Conservation (phyloP, 2,329 filamentous ascomycete species). For the Venturia nashicola region DNA sequence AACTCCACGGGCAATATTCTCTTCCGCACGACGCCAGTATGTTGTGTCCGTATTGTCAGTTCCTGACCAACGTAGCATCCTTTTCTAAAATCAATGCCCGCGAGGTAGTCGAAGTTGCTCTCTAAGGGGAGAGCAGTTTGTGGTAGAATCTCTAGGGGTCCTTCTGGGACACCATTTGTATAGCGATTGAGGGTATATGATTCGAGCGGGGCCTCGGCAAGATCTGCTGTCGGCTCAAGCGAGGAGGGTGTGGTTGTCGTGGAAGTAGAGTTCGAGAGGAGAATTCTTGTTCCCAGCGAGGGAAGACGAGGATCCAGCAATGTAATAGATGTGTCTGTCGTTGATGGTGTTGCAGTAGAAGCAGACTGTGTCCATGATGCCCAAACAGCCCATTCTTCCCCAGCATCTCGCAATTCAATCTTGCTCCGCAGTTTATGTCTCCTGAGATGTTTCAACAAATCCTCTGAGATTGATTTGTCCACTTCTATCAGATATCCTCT, state of each 20-base stretch:
- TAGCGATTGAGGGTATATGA: constrained; percentile 66
- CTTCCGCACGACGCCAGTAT: constrained; percentile 88
- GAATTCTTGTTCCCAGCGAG: constrained; percentile 10
- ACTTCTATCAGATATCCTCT: constrained; percentile 68
- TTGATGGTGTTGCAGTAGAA: background rate
- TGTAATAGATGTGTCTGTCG: background rate
- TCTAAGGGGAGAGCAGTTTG: constrained; percentile 73
- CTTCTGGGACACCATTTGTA: constrained; percentile 71
- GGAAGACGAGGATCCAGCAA: constrained; percentile 7
- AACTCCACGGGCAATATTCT: constrained; percentile 70
- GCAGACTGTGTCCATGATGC: constrained; percentile 47
- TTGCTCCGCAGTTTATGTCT: constrained; percentile 79
- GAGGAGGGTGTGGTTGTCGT: constrained; percentile 12
- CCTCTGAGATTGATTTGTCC: constrained; percentile 52
- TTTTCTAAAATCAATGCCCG: constrained; percentile 83
- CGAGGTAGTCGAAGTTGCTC: constrained; percentile 75
- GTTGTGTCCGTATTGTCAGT: constrained; percentile 87
- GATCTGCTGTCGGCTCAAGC: constrained; percentile 9
- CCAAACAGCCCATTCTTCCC: constrained; percentile 57
- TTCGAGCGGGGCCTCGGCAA: constrained; percentile 22
- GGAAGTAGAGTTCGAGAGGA: constrained; percentile 15
- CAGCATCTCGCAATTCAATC: constrained; percentile 53
- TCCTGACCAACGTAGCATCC: constrained; percentile 97
- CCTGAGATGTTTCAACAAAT: constrained; percentile 60
- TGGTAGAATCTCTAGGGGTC: constrained; percentile 61